These are phyloP conservation scores for Phanerodontia chrysosporium DNA, from an alignment of 768 basidiomycete species.

Conservation along the genomic window DNA sequence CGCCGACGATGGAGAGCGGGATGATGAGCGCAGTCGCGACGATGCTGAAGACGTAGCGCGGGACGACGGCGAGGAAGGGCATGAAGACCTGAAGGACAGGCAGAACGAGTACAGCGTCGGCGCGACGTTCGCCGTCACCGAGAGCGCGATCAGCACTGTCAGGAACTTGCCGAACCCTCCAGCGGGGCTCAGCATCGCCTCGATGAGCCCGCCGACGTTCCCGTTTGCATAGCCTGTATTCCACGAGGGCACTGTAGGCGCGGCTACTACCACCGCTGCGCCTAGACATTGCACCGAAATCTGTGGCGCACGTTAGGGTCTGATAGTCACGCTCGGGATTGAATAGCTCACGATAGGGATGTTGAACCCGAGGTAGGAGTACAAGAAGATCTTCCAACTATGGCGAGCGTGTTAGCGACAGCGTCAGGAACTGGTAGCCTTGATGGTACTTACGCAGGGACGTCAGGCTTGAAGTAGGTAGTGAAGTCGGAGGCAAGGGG, in stretches of 20 bases:
- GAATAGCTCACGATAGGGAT: slow-evolving; percentile 51
- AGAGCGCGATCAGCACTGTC: slow-evolving; percentile 68
- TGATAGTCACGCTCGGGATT: neutral
- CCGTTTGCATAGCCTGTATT: slow-evolving; percentile 45
- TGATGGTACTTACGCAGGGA: slow-evolving; percentile 45
- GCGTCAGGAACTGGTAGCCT: neutral
- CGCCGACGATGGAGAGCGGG: slow-evolving; percentile 68
- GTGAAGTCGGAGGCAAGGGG: slow-evolving; percentile 70
- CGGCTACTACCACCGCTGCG: slow-evolving; percentile 59
- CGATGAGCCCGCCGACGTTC: slow-evolving; percentile 60
- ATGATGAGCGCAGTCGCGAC: slow-evolving; percentile 66
- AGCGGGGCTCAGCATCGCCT: slow-evolving; percentile 55
- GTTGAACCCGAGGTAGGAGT: slow-evolving; percentile 62
- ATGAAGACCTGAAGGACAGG: slow-evolving; percentile 69
- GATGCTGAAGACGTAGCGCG: slow-evolving; percentile 67
- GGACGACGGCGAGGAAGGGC: slow-evolving; percentile 53
- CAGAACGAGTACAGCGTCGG: slow-evolving; percentile 80
- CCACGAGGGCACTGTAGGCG: slow-evolving; percentile 54
- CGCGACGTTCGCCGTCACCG: slow-evolving; percentile 76
- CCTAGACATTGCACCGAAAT: slow-evolving; percentile 53
- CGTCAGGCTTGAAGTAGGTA: slow-evolving; percentile 57
- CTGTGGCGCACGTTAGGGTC: slow-evolving; percentile 18
- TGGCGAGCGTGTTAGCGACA: neutral
- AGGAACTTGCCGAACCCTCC: slow-evolving; percentile 70
- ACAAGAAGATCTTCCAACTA: slow-evolving; percentile 59